A percentile compares a stretch with the other conserved stretches of the same genome.
These are phyloP conservation scores for Antonospora locustae DNA, from an alignment of 371 early-diverging fungal genomes.

Conservation along the genomic window DNA sequence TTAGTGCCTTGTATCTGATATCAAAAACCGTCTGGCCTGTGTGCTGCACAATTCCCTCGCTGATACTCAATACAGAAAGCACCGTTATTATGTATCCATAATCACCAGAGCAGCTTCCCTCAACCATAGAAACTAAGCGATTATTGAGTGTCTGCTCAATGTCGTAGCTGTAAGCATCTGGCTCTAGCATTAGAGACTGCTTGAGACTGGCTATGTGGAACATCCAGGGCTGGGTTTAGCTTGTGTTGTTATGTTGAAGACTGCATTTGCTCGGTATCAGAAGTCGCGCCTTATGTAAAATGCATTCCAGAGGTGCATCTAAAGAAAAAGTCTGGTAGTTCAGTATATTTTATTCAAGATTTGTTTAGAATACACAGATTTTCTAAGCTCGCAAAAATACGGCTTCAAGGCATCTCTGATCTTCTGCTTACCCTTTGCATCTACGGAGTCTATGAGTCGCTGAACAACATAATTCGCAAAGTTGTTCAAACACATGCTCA, in stretches of 20 bases:
- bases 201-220: neutral
- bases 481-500: slow-evolving; percentile 87
- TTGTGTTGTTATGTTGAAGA: too few species aligned
- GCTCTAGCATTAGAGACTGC: slow-evolving; percentile 32
- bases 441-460: slow-evolving; percentile 71
- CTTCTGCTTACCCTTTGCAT: too few species aligned
- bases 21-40: slow-evolving; percentile 47
- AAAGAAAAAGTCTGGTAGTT: too few species aligned
- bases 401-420: too few species aligned
- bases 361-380: too few species aligned
- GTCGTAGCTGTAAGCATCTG: slow-evolving; percentile 45
- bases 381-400: too few species aligned
- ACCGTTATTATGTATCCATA: slow-evolving; percentile 51
- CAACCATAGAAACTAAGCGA: too few species aligned
- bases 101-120: slow-evolving; percentile 49
- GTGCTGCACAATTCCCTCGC: slow-evolving; percentile 33
- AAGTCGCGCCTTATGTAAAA: too few species aligned
- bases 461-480: slow-evolving; percentile 99
- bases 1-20: slow-evolving; percentile 52
- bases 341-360: too few species aligned
- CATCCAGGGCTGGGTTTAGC: neutral
- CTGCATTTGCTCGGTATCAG: too few species aligned
- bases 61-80: slow-evolving; percentile 43
- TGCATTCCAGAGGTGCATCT: too few species aligned
- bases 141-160: slow-evolving; percentile 36